Base-by-base conservation (phyloP, 2,329 filamentous ascomycete genomes). In the Diplodia corticola region DNA sequence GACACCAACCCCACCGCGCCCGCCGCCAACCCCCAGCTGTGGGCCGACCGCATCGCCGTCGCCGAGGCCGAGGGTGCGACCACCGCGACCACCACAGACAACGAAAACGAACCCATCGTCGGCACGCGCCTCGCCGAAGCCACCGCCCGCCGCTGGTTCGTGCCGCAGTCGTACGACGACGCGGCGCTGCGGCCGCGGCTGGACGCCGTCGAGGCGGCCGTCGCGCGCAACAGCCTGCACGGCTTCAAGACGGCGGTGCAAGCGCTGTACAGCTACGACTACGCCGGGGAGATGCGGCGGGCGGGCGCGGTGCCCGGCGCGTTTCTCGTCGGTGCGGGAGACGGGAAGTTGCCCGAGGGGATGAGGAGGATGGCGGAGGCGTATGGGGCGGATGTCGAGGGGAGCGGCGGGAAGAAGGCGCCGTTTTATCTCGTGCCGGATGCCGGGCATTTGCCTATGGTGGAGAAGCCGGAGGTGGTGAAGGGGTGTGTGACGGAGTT, bases 401-500 rank as follows among this genome's bases (percentile, higher is more conserved):
- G n/a, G n/a, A n/a, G n/a, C n/a, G n/a, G n/a, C n/a, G n/a, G n/a
- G n/a, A n/a, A n/a, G 0, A 68, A 67, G 15, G 76, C 89, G 0
- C 84, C 84, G 0, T 83, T 93, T 69, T 86, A 84, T 74, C 77
- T 90, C 66, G 85, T 96, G 10, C 85, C 90, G 0, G 80, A 84
- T 9, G 88, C 91, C 0, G 92, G 92, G 0, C 92, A 96, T 80
- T 78, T 96, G 72, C 92, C 92, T 0, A 96, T 96, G 91, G 88
- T 88, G 55, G 92, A 96, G 78, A 85, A 87, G 70, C 88, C 91
- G 0, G 78, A 82, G 66, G 87, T 83, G 4, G 93, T 93, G 74
- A 89, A 89, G 74, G 80, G 84, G 30, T 86, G 86, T 53, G 81
- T 94, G 2, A 80, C 76, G 9, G 91, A 91, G 69, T 70, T 91